Percentiles rank a stretch among this genome's conserved stretches.
Conservation (phyloP, 2,329 filamentous ascomycete species). For the Alternaria ventricosa region DNA sequence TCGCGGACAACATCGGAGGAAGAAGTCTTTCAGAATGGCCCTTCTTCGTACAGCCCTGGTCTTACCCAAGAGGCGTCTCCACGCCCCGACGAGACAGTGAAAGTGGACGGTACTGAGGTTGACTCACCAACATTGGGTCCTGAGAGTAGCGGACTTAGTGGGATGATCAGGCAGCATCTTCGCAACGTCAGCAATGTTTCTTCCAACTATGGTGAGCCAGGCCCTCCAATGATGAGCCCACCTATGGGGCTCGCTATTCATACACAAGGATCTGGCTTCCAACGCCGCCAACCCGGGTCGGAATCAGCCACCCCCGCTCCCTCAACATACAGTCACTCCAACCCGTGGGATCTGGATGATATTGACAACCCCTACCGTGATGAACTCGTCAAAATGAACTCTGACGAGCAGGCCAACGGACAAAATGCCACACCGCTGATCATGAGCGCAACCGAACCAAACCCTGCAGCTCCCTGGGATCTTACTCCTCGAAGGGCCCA, state of each 20-base stretch:
- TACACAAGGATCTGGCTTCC: constrained; percentile 39
- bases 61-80: constrained; percentile 13
- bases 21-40: constrained; percentile 13
- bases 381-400: constrained; percentile 45
- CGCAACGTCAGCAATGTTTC: constrained; percentile 82
- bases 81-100: constrained; percentile 1
- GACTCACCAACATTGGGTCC: constrained; percentile 86
- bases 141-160: constrained; percentile 70
- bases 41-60: constrained; percentile 13
- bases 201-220: constrained; percentile 66
- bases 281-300: constrained; percentile 36
- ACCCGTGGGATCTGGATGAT: constrained; percentile 63
- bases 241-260: constrained; percentile 48
- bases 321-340: constrained; percentile 59
- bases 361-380: constrained; percentile 51
- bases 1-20: constrained; percentile 38
- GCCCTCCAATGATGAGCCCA: constrained; percentile 52
- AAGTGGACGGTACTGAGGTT: constrained; percentile 35
- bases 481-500: constrained; percentile 57
- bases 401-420: constrained; percentile 44
- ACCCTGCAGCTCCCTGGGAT: constrained; percentile 51
- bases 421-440: constrained; percentile 18
- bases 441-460: constrained; percentile 18
- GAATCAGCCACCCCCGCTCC: constrained; percentile 53
- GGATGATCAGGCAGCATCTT: constrained; percentile 83